phyloP scores from a whole-genome alignment of 371 early-diverging fungal genomes.

The Mortierella sp. region DNA sequence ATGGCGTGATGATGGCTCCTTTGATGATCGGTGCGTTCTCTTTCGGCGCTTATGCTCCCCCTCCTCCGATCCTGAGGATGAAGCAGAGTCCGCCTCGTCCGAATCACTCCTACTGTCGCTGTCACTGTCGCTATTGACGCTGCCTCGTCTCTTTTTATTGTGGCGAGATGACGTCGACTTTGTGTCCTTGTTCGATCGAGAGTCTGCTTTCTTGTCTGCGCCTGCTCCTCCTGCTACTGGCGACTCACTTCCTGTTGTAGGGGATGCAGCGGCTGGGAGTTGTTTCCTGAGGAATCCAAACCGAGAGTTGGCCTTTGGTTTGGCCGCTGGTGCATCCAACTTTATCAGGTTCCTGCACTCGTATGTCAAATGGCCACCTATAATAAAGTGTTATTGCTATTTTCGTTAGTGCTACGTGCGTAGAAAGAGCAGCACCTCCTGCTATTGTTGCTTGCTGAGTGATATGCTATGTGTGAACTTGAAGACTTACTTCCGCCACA shows the following conservation, averaged over 20 bases:
- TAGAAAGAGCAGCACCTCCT: not conserved
- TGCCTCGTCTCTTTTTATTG: slow-evolving; percentile 25
- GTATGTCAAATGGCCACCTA: slow-evolving; percentile 56
- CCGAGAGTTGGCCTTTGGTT: slow-evolving; percentile 35
- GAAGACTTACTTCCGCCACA: slow-evolving; percentile 48
- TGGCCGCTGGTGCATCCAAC: slow-evolving; percentile 37
- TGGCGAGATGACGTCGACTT: slow-evolving; percentile 9
- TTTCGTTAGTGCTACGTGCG: not conserved
- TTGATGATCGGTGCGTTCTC: slow-evolving; percentile 21
- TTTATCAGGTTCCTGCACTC: slow-evolving; percentile 55
- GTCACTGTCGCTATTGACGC: slow-evolving; percentile 2
- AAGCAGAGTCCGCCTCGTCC: not conserved
- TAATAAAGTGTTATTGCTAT: not conserved
- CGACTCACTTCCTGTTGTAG: slow-evolving; percentile 9
- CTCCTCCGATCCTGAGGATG: slow-evolving; percentile 32
- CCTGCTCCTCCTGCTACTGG: not conserved
- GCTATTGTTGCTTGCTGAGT: not conserved
- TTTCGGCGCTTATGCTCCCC: slow-evolving; percentile 29
- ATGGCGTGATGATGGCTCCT: slow-evolving; percentile 30
- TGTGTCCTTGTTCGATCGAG: slow-evolving; percentile 9
- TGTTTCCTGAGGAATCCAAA: slow-evolving; percentile 48
- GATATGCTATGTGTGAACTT: too few species aligned
- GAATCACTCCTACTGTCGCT: not conserved
- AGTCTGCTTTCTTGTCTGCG: not conserved
- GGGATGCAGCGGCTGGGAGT: slow-evolving; percentile 8